Evolutionary conservation across 163 green algal species (phyloP), one percentile per base, ranked within the genome.

Genomic region (Scenedesmus sp.): DNA sequence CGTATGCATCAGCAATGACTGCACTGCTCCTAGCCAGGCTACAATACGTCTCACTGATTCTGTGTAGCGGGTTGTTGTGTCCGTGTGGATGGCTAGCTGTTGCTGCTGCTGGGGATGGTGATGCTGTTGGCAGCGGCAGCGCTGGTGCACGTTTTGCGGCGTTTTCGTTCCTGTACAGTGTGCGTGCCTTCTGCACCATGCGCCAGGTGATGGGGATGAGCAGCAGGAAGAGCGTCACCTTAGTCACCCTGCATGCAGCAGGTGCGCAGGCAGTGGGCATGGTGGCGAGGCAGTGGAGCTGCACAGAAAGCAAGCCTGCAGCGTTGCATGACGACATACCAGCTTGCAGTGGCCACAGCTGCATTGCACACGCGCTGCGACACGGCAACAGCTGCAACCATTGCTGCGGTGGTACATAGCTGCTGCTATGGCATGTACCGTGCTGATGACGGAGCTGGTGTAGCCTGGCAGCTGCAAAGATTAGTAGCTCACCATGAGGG

Each of bases 121-220:
- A 46, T 46, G 34, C 34, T 46, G 34, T 46, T 46, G 34, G 34
- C 34, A 46, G 34, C 34, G 34, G 34, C 34, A 46, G 34, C 34
- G 81, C 81, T 86, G 81, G 13, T 6, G 81, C 81, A 56, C 2
- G 54, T 77, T 60, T 89, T 15, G 60, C 62, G 0, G 84, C 84
- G 5, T 9, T 76, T 16, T 89, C 84, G 9, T 52, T 81, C 5
- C 12, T 76, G 8, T 82, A 89, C 7, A 89, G 62, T 6, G 23
- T 64, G 13, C 18, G 23, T 8, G 84, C 84, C 18, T 89, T 89
- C 5, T 81, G 9, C 4, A 76, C 46, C 84, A 89, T 89, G 26
- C 84, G 26, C 84, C 84, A 89, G 34, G 84, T 16, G 1, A 89
- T 89, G 6, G 84, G 84, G 7, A 89, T 4, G 2, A 89, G 34